phyloP scores from a whole-genome alignment of 2,329 filamentous ascomycete species.

The Cladosporium sp. region DNA sequence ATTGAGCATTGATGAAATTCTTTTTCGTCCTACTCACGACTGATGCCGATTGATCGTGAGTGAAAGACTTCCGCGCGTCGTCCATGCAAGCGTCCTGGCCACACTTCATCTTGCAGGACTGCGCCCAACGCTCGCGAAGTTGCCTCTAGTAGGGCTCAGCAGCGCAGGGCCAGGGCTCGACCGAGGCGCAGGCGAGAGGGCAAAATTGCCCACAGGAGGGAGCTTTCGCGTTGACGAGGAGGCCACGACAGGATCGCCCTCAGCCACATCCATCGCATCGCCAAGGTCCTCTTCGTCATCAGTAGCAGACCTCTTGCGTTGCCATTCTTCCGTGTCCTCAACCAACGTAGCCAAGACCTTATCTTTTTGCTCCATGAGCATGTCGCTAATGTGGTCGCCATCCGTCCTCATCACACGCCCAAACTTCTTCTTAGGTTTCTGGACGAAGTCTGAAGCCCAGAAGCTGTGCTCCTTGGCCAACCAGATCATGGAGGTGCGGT shows the following conservation, averaged over 20 bases:
- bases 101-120: neutral
- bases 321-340: conserved; percentile 38
- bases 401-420: conserved; percentile 49
- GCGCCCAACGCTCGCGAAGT: neutral
- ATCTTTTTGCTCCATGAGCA: conserved; percentile 51
- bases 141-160: neutral
- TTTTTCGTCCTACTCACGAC: neutral
- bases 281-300: conserved; percentile 11
- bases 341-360: conserved; percentile 47
- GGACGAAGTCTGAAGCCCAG: conserved; percentile 61
- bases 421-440: conserved; percentile 55
- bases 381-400: conserved; percentile 48
- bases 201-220: conserved; percentile 21
- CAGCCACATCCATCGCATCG: neutral
- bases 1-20: too few species aligned
- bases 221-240: conserved; percentile 7
- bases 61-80: neutral
- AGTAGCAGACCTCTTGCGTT: neutral
- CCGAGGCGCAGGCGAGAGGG: conserved; percentile 12
- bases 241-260: neutral
- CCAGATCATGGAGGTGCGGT: conserved; percentile 72
- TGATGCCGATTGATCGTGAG: neutral
- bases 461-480: conserved; percentile 71
- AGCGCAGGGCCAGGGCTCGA: neutral
- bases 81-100: neutral